Conservation (phyloP, 371 early-diverging fungal species). For the Umbelopsis sp. region DNA sequence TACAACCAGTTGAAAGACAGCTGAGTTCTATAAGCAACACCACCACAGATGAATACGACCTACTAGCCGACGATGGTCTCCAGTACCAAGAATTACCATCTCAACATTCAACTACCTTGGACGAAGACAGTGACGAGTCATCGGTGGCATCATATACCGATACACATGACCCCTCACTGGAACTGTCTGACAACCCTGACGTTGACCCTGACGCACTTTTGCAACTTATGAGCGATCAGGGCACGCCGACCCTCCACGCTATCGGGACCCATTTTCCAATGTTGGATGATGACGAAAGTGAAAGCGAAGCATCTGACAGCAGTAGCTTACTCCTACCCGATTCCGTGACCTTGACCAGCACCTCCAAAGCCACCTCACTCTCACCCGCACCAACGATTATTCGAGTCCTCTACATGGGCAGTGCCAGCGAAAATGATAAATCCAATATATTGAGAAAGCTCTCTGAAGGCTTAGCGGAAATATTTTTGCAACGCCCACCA, state of each 20-base stretch:
- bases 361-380: not conserved
- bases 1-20: constrained; percentile 8
- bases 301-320: not conserved
- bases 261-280: not conserved
- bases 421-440: constrained; percentile 35
- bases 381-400: constrained; percentile 27
- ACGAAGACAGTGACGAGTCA: constrained; percentile 1
- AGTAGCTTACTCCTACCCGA: not conserved
- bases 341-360: not conserved
- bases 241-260: constrained; percentile 8
- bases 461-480: constrained; percentile 36
- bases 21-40: constrained; percentile 17
- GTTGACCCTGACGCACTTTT: constrained; percentile 16
- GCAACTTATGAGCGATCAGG: constrained; percentile 15
- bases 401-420: constrained; percentile 47
- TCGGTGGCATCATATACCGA: not conserved
- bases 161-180: constrained; percentile 4
- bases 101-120: not conserved
- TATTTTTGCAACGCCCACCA: constrained; percentile 22
- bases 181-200: not conserved
- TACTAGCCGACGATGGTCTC: not conserved
- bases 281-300: not conserved
- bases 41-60: constrained; percentile 5
- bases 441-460: constrained; percentile 38
- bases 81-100: not conserved